Percentiles rank a stretch among this genome's conserved stretches.
Conservation (phyloP, 2,329 filamentous ascomycete genomes). For the Neospermospora avenae region DNA sequence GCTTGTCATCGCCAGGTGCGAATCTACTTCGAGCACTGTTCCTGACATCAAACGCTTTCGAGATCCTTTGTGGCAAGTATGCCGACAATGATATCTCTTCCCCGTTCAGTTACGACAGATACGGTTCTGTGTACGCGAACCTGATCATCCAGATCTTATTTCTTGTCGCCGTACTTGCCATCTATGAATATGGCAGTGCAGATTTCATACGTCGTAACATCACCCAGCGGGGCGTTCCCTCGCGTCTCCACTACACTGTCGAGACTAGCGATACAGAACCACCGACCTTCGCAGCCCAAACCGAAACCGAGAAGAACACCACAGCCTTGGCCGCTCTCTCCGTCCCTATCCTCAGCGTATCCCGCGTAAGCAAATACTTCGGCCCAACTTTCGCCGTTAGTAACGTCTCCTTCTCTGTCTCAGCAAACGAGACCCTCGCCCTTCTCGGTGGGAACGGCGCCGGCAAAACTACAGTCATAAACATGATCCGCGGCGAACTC, state of each 20-base stretch:
- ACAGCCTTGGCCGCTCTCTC: constrained; percentile 31
- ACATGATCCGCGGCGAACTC: constrained; percentile 62
- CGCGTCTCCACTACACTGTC: constrained; percentile 27
- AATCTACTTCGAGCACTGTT: constrained; percentile 57
- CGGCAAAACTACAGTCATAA: constrained; percentile 63
- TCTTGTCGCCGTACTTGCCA: constrained; percentile 16
- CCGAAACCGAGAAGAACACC: constrained; percentile 28
- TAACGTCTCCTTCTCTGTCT: constrained; percentile 61
- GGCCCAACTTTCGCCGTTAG: constrained; percentile 57
- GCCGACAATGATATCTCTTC: constrained; percentile 20
- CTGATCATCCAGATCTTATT: constrained; percentile 30
- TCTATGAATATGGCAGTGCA: constrained; percentile 31
- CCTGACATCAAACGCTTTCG: constrained; percentile 38
- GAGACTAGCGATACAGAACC: constrained; percentile 30
- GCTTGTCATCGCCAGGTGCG: constrained; percentile 53
- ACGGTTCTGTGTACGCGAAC: constrained; percentile 28
- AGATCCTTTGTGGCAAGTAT: constrained; percentile 29
- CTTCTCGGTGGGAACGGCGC: constrained; percentile 64
- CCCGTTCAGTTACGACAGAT: constrained; percentile 26
- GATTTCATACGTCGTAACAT: constrained; percentile 28
- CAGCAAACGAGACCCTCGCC: constrained; percentile 58
- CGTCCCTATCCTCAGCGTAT: constrained; percentile 53
- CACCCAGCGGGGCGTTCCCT: constrained; percentile 22
- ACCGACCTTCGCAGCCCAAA: background rate
- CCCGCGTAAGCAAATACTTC: constrained; percentile 59